Percentiles rank a stretch among this genome's conserved stretches.
Evolutionary conservation across 495 filamentous ascomycete species (phyloP).

Genomic region (Niebla homalea): DNA sequence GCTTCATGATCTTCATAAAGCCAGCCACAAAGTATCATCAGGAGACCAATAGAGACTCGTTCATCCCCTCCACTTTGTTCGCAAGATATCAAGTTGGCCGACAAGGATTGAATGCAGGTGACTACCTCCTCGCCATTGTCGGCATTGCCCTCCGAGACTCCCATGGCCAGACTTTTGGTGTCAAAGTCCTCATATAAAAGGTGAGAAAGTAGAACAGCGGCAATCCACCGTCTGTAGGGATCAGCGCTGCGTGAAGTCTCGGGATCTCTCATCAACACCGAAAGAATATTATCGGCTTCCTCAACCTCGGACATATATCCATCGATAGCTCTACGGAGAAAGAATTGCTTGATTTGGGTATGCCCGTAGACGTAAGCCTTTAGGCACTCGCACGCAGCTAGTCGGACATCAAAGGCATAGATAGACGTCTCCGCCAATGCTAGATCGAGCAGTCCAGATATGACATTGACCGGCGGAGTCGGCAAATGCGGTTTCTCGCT

Average conservation of each 20-base stretch:
- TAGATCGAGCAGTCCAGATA: conserved; percentile 85
- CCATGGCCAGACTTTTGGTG: conserved; percentile 67
- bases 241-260: conserved; percentile 50
- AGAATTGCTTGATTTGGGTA: conserved; percentile 64
- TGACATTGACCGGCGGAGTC: conserved; percentile 61
- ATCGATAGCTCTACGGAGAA: conserved; percentile 77
- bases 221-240: conserved; percentile 86
- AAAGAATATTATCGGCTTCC: conserved; percentile 81
- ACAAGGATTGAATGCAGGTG: conserved; percentile 79
- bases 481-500: conserved; percentile 30
- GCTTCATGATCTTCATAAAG: conserved; percentile 84
- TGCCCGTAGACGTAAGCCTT: conserved; percentile 84
- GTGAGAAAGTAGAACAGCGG: conserved; percentile 78
- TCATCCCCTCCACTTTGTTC: conserved; percentile 67
- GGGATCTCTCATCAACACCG: conserved; percentile 52
- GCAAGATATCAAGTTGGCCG: conserved; percentile 64
- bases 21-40: conserved; percentile 89
- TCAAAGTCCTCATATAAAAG: conserved; percentile 71
- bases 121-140: conserved; percentile 88
- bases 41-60: conserved; percentile 68
- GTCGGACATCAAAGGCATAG: conserved; percentile 60
- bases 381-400: conserved; percentile 78
- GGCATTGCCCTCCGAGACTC: conserved; percentile 77
- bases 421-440: conserved; percentile 52
- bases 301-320: conserved; percentile 68